phyloP scores from a whole-genome alignment of 305 asterid species.

The Nicotiana rustica region DNA sequence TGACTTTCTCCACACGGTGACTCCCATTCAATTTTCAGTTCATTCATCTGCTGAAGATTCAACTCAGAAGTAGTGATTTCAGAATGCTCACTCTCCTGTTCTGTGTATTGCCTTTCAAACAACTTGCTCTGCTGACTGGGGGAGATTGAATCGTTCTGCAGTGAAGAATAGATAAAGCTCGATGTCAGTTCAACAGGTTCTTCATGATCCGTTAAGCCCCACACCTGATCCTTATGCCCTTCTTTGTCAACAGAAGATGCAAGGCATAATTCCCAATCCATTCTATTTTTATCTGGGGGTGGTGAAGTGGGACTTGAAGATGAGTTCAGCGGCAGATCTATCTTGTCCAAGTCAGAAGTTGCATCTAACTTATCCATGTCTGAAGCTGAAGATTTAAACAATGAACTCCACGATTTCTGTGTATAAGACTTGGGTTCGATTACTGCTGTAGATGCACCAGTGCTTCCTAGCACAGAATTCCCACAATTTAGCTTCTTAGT shows the following conservation, averaged over 20 bases:
- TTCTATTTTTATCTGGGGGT: conserved; percentile 32
- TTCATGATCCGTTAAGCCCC: conserved; percentile 36
- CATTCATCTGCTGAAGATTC: conserved; percentile 34
- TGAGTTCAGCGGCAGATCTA: conserved; percentile 17
- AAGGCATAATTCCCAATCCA: conserved; percentile 38
- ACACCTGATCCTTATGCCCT: conserved; percentile 41
- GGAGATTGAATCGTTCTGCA: background rate
- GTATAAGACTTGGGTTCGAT: conserved; percentile 1
- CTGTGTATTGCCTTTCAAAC: conserved; percentile 1
- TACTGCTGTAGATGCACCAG: conserved; percentile 20
- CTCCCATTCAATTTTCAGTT: conserved; percentile 36
- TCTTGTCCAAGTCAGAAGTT: conserved; percentile 32
- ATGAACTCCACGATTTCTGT: conserved; percentile 54
- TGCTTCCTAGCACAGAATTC: background rate
- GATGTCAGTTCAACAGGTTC: conserved; percentile 22
- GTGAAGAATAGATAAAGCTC: conserved; percentile 20
- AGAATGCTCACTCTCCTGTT: conserved; percentile 11
- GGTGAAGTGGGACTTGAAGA: conserved; percentile 28
- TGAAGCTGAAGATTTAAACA: conserved; percentile 52
- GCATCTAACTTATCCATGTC: conserved; percentile 31
- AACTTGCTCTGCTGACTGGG: conserved; percentile 26
- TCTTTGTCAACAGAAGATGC: conserved; percentile 39
- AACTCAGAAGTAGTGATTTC: conserved; percentile 27
- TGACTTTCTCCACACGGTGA: conserved; percentile 23
- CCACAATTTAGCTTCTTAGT: conserved; percentile 24